Base-by-base conservation (phyloP, 306 rosid species). In the Corylus americana region DNA sequence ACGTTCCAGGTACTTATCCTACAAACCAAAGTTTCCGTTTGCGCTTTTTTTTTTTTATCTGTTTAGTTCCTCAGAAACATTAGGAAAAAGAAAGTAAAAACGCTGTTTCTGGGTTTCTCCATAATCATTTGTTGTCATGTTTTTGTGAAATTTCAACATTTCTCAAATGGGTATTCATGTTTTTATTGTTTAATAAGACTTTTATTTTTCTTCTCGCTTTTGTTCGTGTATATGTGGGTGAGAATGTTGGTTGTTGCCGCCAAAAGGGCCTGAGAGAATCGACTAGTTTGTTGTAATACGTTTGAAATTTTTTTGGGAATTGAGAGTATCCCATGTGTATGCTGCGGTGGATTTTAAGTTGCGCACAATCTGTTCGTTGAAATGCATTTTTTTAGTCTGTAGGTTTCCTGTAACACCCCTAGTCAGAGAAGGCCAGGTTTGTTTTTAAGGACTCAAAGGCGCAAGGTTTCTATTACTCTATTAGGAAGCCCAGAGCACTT, bases 1-100 rank as follows among this genome's bases (percentile, higher is more conserved):
- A 80, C 78, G 50, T 73, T 37, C 77, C 84, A 64, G 92, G 97
- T 91, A 47, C 76, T 82, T 73, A 42, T 67, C 55, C 79, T 10
- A 25, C 22, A 7, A 37, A 1, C 17, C 14, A 39, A 20, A 71
- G 54, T 62, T 68, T 45, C 4, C 39, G 5, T 11, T 39, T 39
- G 53, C 10, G 37, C 27, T 29, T 75, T 44, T 29, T 80, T 0
- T 68, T 25, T 42, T 31, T 2, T 31, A 31, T 71, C 76, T 31
- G 61, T 84, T 73, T 57, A 67, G 49, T 80, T 74, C 58, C 12
- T 27, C 51, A 3, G 48, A 77, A 61, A 77, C 54, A 39, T 16
- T 4, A 9, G 45, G 44, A 53, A 35, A 55, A 1, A 7, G 20
- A 75, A 17, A 14, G 13, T 10, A 12, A 22, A 54, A 27, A 12